phyloP scores from a whole-genome alignment of 2,329 filamentous ascomycete genomes.

The Fusarium burgessii region DNA sequence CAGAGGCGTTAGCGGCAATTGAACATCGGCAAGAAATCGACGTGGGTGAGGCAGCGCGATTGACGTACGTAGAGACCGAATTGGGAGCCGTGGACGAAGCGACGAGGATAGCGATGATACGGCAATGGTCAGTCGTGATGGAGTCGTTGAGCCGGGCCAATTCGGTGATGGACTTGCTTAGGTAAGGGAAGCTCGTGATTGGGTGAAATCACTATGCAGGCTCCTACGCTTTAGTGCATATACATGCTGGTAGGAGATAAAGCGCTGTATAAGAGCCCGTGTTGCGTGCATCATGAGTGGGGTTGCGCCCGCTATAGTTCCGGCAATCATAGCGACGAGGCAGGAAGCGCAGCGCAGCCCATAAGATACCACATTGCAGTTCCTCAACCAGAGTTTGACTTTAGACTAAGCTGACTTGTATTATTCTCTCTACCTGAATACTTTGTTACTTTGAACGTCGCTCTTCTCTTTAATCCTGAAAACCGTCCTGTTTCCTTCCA shows the following conservation, averaged over 20 bases:
- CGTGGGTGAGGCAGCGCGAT: neutral
- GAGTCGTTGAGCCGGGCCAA: slow-evolving; percentile 41
- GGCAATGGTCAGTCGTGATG: slow-evolving; percentile 33
- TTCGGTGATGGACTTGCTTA: slow-evolving; percentile 39
- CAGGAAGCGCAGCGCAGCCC: neutral
- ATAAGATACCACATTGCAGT: slow-evolving; percentile 41
- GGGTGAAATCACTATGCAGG: neutral
- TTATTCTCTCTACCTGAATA: neutral
- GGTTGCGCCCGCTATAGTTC: slow-evolving; percentile 18
- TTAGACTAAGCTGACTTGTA: slow-evolving; percentile 20
- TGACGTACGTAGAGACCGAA: slow-evolving; percentile 42
- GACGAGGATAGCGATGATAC: slow-evolving; percentile 28
- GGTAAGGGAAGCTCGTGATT: slow-evolving; percentile 40
- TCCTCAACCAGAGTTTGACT: slow-evolving; percentile 7
- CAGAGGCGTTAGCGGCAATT: slow-evolving; percentile 1
- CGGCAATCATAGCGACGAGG: slow-evolving; percentile 14
- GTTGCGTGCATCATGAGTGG: slow-evolving; percentile 31
- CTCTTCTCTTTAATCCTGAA: neutral
- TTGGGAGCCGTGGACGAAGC: slow-evolving; percentile 32
- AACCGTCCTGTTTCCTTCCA: neutral
- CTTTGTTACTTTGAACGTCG: neutral
- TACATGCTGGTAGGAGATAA: neutral
- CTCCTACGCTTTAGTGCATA: neutral
- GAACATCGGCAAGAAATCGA: neutral
- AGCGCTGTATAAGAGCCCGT: neutral